These are phyloP conservation scores for Phoma herbarum DNA, from an alignment of 2,329 filamentous ascomycete species.

Conservation along the genomic window DNA sequence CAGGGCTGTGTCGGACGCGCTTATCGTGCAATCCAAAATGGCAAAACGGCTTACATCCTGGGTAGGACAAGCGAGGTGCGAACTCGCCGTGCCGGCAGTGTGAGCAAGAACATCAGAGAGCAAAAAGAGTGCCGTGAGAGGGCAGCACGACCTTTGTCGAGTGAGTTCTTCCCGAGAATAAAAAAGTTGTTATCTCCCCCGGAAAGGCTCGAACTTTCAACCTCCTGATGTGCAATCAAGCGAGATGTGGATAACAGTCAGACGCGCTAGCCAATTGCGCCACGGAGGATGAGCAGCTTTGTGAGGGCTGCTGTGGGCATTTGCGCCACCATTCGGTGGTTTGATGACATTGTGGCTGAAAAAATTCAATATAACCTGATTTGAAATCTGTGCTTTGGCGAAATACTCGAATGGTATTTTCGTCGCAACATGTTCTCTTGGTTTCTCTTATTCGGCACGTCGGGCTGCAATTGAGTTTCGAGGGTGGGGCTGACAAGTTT, in stretches of 20 bases:
- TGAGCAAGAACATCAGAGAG: not conserved
- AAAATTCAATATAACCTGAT: no score
- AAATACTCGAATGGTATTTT: no score
- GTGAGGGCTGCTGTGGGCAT: constrained; percentile 4
- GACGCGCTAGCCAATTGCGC: constrained; percentile 65
- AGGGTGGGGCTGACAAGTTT: not conserved
- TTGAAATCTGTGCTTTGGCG: no score
- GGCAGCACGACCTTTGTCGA: no score
- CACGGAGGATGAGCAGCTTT: constrained; percentile 41
- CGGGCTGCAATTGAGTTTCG: not conserved
- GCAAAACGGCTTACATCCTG: no score
- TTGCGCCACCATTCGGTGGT: constrained; percentile 2
- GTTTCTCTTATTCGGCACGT: not conserved
- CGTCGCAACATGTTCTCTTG: not conserved
- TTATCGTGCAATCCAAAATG: no score
- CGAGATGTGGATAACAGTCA: constrained; percentile 59
- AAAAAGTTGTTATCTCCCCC: constrained; percentile 25
- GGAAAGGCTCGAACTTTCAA: constrained; percentile 28
- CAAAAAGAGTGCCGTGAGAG: not conserved
- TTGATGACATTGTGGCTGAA: not conserved
- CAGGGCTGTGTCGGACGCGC: no score
- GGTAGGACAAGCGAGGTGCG: no score
- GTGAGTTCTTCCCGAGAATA: not conserved
- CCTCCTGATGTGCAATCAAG: constrained; percentile 26
- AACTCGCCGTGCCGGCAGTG: no score